phyloP scores from a whole-genome alignment of 202 grass and related monocot genomes.

The Cymbopogon flexuosus region DNA sequence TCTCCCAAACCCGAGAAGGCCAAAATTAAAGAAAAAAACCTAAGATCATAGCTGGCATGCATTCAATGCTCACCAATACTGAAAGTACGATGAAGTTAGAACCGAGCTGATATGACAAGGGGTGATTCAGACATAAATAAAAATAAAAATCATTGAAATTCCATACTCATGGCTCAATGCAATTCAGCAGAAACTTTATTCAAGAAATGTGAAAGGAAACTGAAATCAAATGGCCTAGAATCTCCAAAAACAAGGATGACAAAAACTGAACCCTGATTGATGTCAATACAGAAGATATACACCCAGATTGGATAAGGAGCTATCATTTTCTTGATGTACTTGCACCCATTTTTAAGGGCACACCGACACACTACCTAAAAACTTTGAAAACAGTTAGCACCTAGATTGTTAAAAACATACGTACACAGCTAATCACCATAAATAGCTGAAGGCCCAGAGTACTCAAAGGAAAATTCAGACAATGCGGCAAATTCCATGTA shows the following conservation, averaged over 20 bases:
- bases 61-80: constrained; percentile 13
- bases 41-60: constrained; percentile 8
- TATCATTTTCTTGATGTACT: background rate
- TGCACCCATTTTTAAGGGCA: constrained; percentile 23
- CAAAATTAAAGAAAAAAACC: background rate
- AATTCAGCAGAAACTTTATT: background rate
- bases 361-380: constrained; percentile 8
- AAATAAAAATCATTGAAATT: background rate
- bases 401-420: background rate
- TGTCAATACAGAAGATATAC: background rate
- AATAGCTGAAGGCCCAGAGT: background rate
- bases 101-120: background rate
- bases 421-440: background rate
- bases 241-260: background rate
- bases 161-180: background rate
- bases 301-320: background rate
- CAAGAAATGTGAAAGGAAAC: background rate
- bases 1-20: background rate
- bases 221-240: background rate
- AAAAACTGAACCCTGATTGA: background rate
- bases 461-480: background rate
- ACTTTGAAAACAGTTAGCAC: constrained; percentile 1
- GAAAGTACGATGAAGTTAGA: constrained; percentile 3
- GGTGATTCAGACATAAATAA: background rate
- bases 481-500: background rate